These are phyloP conservation scores for Cronartium quercuum DNA, from an alignment of 1,284 basidiomycete species.

Conservation along the genomic window DNA sequence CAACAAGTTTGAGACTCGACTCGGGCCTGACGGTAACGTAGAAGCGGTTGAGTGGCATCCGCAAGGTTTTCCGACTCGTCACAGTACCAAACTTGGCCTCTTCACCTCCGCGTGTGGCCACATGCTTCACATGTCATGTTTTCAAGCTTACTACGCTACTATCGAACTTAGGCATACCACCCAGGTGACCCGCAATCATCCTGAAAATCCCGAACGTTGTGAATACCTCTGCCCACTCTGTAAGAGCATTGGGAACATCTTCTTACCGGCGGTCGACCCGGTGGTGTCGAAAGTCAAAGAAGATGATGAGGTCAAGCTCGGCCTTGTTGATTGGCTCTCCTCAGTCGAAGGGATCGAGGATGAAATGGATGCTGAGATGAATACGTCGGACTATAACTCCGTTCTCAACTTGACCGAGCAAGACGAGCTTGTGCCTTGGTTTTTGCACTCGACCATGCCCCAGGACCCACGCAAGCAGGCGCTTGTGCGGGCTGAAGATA, in stretches of 20 bases:
- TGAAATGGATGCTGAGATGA: slow-evolving; percentile 25
- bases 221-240: slow-evolving; percentile 98
- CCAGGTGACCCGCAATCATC: slow-evolving; percentile 88
- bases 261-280: slow-evolving; percentile 69
- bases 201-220: slow-evolving; percentile 81
- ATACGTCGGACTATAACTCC: slow-evolving; percentile 47
- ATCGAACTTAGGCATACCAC: slow-evolving; percentile 80
- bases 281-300: slow-evolving; percentile 47
- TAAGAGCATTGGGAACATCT: slow-evolving; percentile 90
- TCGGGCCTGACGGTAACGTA: slow-evolving; percentile 51
- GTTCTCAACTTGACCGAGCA: slow-evolving; percentile 47
- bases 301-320: slow-evolving; percentile 55
- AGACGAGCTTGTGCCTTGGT: slow-evolving; percentile 39
- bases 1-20: slow-evolving; percentile 51
- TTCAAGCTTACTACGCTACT: slow-evolving; percentile 79
- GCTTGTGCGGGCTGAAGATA: slow-evolving; percentile 46
- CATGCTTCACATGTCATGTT: slow-evolving; percentile 95
- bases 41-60: slow-evolving; percentile 52
- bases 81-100: slow-evolving; percentile 72
- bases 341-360: slow-evolving; percentile 53
- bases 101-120: slow-evolving; percentile 88
- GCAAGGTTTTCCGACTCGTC: slow-evolving; percentile 63
- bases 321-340: slow-evolving; percentile 70
- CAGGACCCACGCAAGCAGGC: slow-evolving; percentile 42
- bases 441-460: slow-evolving; percentile 35